A percentile compares a stretch with the other conserved stretches of the same genome.
phyloP scores from a whole-genome alignment of 371 early-diverging fungal species.

The Mucor sp. region DNA sequence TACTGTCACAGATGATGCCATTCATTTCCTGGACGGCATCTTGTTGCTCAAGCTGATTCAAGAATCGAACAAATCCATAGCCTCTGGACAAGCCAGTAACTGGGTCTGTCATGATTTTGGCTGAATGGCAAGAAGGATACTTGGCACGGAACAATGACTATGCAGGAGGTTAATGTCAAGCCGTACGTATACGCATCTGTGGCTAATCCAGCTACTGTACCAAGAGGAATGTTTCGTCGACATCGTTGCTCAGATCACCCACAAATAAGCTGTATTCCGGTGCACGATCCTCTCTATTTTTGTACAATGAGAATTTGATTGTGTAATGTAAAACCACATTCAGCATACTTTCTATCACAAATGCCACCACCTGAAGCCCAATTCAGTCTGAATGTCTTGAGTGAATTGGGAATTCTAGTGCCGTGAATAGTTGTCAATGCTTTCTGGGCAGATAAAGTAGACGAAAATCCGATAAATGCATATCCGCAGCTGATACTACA shows the following conservation, averaged over 20 bases:
- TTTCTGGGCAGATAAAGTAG: slow-evolving; percentile 63
- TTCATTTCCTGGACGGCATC: slow-evolving; percentile 79
- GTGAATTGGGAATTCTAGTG: slow-evolving; percentile 77
- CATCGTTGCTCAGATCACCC: slow-evolving; percentile 81
- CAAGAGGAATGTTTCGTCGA: slow-evolving; percentile 72
- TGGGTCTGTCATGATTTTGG: slow-evolving; percentile 79
- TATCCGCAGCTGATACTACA: slow-evolving; percentile 65
- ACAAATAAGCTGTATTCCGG: slow-evolving; percentile 88
- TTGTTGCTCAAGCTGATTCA: slow-evolving; percentile 69
- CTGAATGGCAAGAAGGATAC: slow-evolving; percentile 73
- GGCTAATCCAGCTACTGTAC: slow-evolving; percentile 42
- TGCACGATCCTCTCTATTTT: slow-evolving; percentile 52
- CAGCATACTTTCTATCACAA: slow-evolving; percentile 42
- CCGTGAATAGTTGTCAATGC: slow-evolving; percentile 75
- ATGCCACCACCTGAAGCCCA: slow-evolving; percentile 85
- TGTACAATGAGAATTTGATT: slow-evolving; percentile 2
- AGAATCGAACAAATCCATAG: slow-evolving; percentile 83
- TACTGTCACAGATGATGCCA: slow-evolving; percentile 62
- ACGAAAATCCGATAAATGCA: slow-evolving; percentile 76
- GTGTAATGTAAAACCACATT: neutral
- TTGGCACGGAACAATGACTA: slow-evolving; percentile 53
- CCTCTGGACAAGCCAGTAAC: slow-evolving; percentile 70
- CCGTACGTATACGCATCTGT: neutral
- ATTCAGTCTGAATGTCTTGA: slow-evolving; percentile 84
- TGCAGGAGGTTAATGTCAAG: neutral